These are phyloP conservation scores for Patellifolia procumbens DNA, from an alignment of 179 eudicot genomes.

Conservation along the genomic window DNA sequence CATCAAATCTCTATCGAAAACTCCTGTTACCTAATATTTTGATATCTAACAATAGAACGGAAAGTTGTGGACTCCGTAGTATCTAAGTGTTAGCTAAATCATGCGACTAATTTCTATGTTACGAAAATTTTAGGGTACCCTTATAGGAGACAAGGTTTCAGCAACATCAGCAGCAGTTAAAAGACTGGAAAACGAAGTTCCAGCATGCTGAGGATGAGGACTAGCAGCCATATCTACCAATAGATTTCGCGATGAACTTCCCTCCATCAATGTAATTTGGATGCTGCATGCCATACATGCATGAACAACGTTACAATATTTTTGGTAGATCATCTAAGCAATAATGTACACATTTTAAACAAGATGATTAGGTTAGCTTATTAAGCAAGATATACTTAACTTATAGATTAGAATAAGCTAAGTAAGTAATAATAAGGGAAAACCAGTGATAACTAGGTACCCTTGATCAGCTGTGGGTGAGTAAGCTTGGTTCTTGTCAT, in stretches of 20 bases:
- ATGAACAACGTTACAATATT: not conserved
- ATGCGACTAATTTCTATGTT: not conserved
- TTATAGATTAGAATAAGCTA: no score
- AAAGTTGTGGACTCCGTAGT: no score
- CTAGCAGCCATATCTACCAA: not conserved
- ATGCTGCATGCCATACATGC: conserved; percentile 4
- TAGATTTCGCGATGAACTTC: not conserved
- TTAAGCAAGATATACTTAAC: not conserved
- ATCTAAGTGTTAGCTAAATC: no score
- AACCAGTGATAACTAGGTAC: conserved; percentile 2
- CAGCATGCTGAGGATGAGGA: conserved; percentile 22
- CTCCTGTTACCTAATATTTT: no score
- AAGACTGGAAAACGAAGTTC: conserved; percentile 25
- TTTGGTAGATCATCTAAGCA: conserved; percentile 13
- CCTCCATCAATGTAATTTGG: not conserved
- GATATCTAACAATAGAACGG: no score
- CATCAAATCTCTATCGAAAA: not conserved
- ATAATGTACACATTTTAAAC: not conserved
- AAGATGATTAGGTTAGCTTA: not conserved
- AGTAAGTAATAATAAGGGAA: no score
- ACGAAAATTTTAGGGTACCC: not conserved
- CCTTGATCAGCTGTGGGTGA: conserved; percentile 7
- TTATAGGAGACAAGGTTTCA: conserved; percentile 14
- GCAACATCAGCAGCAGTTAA: conserved; percentile 9
- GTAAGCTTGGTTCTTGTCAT: conserved; percentile 3